Evolutionary conservation across 2,329 filamentous ascomycete species (phyloP), one percentile per base, ranked within the genome.

Genomic region (Cercospora sesami): DNA sequence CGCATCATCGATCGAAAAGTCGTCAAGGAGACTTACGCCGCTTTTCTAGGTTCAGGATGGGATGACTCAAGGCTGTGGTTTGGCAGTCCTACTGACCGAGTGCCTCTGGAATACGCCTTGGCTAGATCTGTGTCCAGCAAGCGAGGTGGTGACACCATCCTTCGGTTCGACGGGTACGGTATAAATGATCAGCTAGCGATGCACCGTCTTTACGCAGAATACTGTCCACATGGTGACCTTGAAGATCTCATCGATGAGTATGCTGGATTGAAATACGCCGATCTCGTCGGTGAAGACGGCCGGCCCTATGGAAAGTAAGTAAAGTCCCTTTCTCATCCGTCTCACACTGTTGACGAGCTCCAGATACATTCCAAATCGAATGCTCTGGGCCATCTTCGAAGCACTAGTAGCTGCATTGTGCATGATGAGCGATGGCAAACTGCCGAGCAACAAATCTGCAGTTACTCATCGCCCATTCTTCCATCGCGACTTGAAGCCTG

Each of bases 341-440:
- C 23, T 53, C 14, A 14, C 21, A 28, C 21, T 12, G 1, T 23
- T 53, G 23, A 53, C 48, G 21, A 5, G 12, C 23, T 9, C 23
- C 8, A 60, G 57, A 23, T 28, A 36, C 21, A 14, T 60, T 21
- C 57, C 57, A 8, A 23, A 4, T 36, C 57, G 57, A 6, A 33
- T 60, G n/a, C 28, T 60, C 57, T 60, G 57, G 57, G 33, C 30
- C 18, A 39, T 60, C n/a, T 60, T 60, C 14, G 57, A 60, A 26
- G 57, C 57, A 16, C 30, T 60, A 21, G 57, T 60, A 33, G n/a
- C 57, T 18, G 57, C 57, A 26, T 36, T 33, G 30, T 60, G 57
- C 14, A 33, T 60, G 57, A 60, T 60, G 57, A 33, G 33, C n/a
- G 30, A 33, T 12, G 57, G 57, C 16, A 33, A 60, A 10, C n/a